These are phyloP conservation scores for Lasiosphaeris hirsuta DNA, from an alignment of 495 filamentous ascomycete species.

Conservation along the genomic window DNA sequence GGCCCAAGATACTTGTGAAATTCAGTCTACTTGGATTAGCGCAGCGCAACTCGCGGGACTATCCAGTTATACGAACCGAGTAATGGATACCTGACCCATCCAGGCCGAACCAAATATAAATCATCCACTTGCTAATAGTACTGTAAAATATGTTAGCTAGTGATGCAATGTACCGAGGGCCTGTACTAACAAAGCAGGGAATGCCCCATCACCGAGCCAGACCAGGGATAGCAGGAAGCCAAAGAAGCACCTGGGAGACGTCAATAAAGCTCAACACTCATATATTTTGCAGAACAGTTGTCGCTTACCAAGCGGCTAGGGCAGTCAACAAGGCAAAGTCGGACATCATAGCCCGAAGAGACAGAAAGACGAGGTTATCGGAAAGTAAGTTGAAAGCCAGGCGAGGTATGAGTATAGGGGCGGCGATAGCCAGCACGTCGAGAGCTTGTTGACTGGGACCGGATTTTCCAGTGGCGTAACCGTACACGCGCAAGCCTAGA, in stretches of 20 bases:
- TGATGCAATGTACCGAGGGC: not conserved
- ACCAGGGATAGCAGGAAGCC: constrained; percentile 69
- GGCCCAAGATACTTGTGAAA: constrained; percentile 68
- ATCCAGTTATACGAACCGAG: constrained; percentile 38
- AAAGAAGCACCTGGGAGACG: constrained; percentile 50
- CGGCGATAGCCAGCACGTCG: constrained; percentile 65
- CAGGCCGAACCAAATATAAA: constrained; percentile 77
- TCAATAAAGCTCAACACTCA: not conserved
- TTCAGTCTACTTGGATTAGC: constrained; percentile 35
- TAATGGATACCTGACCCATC: constrained; percentile 68
- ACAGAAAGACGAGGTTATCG: constrained; percentile 70
- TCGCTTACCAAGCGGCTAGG: constrained; percentile 55
- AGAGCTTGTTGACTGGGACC: constrained; percentile 53
- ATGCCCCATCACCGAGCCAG: constrained; percentile 57
- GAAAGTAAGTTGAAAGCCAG: constrained; percentile 71
- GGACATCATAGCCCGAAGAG: constrained; percentile 68
- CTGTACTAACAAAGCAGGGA: constrained; percentile 37
- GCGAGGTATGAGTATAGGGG: constrained; percentile 67
- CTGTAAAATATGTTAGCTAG: constrained; percentile 21
- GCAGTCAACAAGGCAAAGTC: constrained; percentile 65
- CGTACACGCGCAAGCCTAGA: constrained; percentile 57
- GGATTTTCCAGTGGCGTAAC: constrained; percentile 36
- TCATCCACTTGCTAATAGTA: constrained; percentile 74
- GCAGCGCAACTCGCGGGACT: not conserved
- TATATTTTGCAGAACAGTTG: too few relatives aligned